Base-by-base conservation (phyloP, 306 rosid genomes). In the Abrus precatorius region DNA sequence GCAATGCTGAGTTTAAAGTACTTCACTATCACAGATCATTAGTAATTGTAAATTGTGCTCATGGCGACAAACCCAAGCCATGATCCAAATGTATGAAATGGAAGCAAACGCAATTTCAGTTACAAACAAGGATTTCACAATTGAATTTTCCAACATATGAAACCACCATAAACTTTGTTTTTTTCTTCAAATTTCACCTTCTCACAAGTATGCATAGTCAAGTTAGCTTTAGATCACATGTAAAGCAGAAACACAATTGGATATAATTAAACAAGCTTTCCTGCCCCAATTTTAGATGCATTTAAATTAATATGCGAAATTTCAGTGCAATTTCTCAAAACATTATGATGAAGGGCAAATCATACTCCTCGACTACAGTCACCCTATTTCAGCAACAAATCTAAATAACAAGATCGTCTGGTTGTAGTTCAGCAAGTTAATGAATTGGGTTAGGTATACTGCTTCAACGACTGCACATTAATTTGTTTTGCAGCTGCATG, bases 141-240 rank as follows among this genome's bases (percentile, higher is more conserved):
- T 9, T 54, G n/a, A 64, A 64, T 55, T 66, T 54, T 61, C 44
- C 14, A 50, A 61, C 64, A 74, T 43, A 43, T 60, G 68, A 53
- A 78, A 49, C 7, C 10, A 32, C 7, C 7, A 59, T 27, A 45
- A 20, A 30, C 69, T 40, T 50, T 40, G 33, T 13, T 72, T 72
- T 44, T 67, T 30, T 10, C 78, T 56, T 33, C 62, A 8, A 65
- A 14, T 73, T 84, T 84, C 68, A 47, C 67, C 84, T 74, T 63
- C 54, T 66, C 69, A 47, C 44, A 63, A 66, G 67, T 66, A 63
- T 29, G 14, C 78, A 47, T 36, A 61, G 34, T 34, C 73, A 65
- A 38, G 44, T 64, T 72, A 70, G 57, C 69, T 78, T 63, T 50
- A 77, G 57, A 82, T 72, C 45, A 40, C 66, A 38, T 73, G 78